Base-by-base conservation (phyloP, 139 green algal species). In the Chlamydomonas sp. region DNA sequence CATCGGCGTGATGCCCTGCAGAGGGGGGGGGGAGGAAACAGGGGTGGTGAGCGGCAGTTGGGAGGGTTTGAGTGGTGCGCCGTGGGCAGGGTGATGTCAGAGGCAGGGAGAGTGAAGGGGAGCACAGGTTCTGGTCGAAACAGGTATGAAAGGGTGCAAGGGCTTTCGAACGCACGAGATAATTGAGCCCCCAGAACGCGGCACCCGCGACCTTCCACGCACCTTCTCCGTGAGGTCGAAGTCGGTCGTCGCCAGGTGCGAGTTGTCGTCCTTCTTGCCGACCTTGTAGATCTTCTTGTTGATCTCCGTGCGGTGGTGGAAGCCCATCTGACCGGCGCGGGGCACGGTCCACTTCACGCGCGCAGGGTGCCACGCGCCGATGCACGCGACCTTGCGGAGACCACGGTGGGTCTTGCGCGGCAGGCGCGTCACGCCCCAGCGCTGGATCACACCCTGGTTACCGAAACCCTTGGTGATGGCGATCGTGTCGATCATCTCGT, bases 201-300 rank as follows among this genome's bases (percentile, higher is more conserved):
- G n/a, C n/a, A n/a, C n/a, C n/a, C n/a, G n/a, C n/a, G n/a, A n/a
- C n/a, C n/a, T n/a, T n/a, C n/a, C n/a, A n/a, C n/a, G n/a, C n/a
- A n/a, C n/a, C 92, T 99, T 99, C 38, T 94, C 82, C 24, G 90
- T 97, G 47, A 92, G 80, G 75, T 99, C 95, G 78, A 91, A 95
- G 59, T 97, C 92, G 43, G 95, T 99, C 73, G 79, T 90, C 58
- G 88, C 95, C 10, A 59, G 48, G 88, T 96, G 90, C 62, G 58
- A 82, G 47, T 89, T 87, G 49, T 95, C 84, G 70, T 88, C 92
- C 84, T 91, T 95, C 86, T 98, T 96, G 76, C 95, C 95, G 31
- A 99, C 76, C 81, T 91, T 90, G 90, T 98, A 98, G 29, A 79
- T 63, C 73, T 99, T 99, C 92, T 99, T 98, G 94, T 99, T 98